phyloP scores from a whole-genome alignment of 208 protist genomes.

The Paratrypanosoma confusum region DNA sequence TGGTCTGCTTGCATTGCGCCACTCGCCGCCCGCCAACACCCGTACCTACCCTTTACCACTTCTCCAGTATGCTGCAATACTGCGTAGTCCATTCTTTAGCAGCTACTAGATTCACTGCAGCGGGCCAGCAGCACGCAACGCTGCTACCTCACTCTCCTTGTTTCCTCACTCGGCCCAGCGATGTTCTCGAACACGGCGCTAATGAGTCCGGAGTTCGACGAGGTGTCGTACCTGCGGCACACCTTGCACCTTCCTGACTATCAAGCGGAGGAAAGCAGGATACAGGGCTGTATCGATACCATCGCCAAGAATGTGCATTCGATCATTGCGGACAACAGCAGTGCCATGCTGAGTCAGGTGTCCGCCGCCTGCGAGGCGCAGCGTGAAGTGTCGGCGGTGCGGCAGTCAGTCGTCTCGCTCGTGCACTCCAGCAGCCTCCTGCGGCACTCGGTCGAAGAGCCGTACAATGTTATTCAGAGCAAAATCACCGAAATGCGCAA shows the following conservation, averaged over 20 bases:
- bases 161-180: not conserved
- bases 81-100: too few species aligned
- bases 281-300: constrained; percentile 32
- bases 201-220: constrained; percentile 59
- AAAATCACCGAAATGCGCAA: constrained; percentile 50
- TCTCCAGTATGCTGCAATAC: too few species aligned
- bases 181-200: constrained; percentile 67
- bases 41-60: too few species aligned
- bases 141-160: too few species aligned
- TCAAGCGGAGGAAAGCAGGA: constrained; percentile 32
- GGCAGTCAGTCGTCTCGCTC: constrained; percentile 37
- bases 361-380: constrained; percentile 40
- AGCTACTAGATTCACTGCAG: too few species aligned
- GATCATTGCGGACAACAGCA: constrained; percentile 42
- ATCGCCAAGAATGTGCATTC: constrained; percentile 33
- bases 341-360: constrained; percentile 52
- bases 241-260: constrained; percentile 33
- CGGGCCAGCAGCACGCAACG: too few species aligned
- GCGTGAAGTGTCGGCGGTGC: constrained; percentile 30
- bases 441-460: constrained; percentile 55
- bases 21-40: too few species aligned
- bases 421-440: constrained; percentile 37
- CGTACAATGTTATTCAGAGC: constrained; percentile 33
- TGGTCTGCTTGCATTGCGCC: too few species aligned
- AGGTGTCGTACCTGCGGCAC: constrained; percentile 67